Base-by-base conservation (phyloP, 2,329 filamentous ascomycete genomes). In the Monosporascus sp. region DNA sequence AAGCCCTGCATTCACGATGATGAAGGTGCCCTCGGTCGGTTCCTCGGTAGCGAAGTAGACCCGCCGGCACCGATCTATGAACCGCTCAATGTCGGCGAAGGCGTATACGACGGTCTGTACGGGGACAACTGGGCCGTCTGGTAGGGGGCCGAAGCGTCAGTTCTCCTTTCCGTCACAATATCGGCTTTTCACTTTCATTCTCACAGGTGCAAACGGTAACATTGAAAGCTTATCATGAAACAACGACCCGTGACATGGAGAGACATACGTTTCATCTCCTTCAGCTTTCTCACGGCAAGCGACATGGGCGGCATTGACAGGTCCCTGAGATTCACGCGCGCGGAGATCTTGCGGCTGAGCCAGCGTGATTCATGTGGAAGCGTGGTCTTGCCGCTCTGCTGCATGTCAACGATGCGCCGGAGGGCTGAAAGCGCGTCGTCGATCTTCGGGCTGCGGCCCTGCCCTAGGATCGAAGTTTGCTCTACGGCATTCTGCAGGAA, bases 271-370 rank as follows among this genome's bases (percentile, higher is more conserved):
- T 76, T 79, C 47, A 77, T 67, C 45, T 76, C 72, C 50, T 78
- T 76, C 47, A 83, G 64, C 38, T 79, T 63, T 8, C 67, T 65
- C 2, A 80, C 72, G 2, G 82, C 79, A 2, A 77, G 64, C 6
- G 73, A 68, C 66, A 78, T 74, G 0, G 80, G 79, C 7, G 80
- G 80, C 70, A 83, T 74, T 3, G 75, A 73, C n/a, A 83, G 65
- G 50, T 80, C 77, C n/a, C 70, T 67, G 22, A 82, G 63, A 1
- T 74, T 74, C 2, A 74, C 75, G 2, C 68, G 68, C 0, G 77
- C 75, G 6, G 80, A 56, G 0, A 73, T 74, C 48, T 78, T 76
- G 9, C 76, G 37, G 68, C 69, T 22, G 68, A 31, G 25, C 45
- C 20, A 17, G 50, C 39, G 47, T 37, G 34, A 9, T 34, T 15